Evolutionary conservation across 2,329 filamentous ascomycete species (phyloP).

Genomic region (Aspergillus udagawae): DNA sequence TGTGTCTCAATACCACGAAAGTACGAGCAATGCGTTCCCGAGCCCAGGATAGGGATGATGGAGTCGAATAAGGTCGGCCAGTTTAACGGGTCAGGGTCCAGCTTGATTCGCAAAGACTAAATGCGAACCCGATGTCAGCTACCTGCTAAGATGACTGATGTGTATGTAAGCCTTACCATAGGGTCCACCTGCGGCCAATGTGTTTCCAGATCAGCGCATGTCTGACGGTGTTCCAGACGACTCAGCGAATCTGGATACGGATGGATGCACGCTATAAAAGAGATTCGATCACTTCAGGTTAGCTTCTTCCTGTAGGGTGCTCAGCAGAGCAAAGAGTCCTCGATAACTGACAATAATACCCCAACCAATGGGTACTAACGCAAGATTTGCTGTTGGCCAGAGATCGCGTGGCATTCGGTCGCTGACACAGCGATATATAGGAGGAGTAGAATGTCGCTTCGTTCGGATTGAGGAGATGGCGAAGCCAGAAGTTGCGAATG

Average conservation of each 20-base stretch:
- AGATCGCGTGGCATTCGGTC: constrained; percentile 17
- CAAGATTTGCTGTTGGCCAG: constrained; percentile 2
- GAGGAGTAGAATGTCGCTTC: constrained; percentile 25
- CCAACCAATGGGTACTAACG: constrained; percentile 26
- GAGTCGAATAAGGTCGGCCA: constrained; percentile 27
- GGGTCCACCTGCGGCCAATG: constrained; percentile 20
- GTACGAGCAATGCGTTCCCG: constrained; percentile 10
- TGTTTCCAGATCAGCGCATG: constrained; percentile 29
- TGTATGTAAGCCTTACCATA: constrained; percentile 16
- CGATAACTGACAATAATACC: constrained; percentile 30
- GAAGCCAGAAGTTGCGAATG: constrained; percentile 42
- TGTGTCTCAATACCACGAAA: constrained; percentile 24
- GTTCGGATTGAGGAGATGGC: constrained; percentile 30
- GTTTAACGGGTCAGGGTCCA: constrained; percentile 10
- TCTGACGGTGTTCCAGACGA: constrained; percentile 29
- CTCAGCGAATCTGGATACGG: constrained; percentile 23
- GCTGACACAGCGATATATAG: constrained; percentile 18
- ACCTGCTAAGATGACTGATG: neutral
- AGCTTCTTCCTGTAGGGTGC: neutral
- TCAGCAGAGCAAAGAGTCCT: neutral
- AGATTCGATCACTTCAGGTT: neutral
- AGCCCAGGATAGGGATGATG: constrained; percentile 14
- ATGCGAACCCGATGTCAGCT: constrained; percentile 2
- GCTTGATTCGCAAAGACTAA: constrained; percentile 22
- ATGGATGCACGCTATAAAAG: constrained; percentile 32